Base-by-base conservation (phyloP, 305 asterid species). In the Fraxinus baroniana region DNA sequence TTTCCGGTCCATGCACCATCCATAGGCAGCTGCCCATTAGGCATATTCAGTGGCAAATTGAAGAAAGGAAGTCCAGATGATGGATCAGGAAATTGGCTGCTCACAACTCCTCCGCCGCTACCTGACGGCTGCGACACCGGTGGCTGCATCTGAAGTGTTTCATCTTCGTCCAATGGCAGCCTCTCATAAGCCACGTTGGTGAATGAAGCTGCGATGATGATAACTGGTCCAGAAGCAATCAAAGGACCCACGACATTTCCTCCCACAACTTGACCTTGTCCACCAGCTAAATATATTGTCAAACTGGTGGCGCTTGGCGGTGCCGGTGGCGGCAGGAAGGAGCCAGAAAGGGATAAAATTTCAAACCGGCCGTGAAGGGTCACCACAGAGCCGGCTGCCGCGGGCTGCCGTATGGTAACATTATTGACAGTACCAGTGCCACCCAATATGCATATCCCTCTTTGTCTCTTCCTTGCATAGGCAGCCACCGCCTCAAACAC, bases 1-100 rank as follows among this genome's bases (percentile, higher is more conserved):
- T 83, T 88, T 37, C 93, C 95, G 6, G 87, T 74, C 98, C 98
- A 92, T 77, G 93, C 95, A 73, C 92, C 93, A 15, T 92, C 97
- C 92, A 92, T 85, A 0, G 91, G 89, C 17, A 85, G 86, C 77
- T 88, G 90, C 2, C 89, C 87, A 68, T 87, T 87, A 0, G 86
- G 87, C 89, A 86, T 86, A 74, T 87, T 86, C 49, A 86, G 30
- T 26, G 92, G 91, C 88, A 88, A 78, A 81, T 88, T 90, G 78
- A 90, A 78, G 79, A 90, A 88, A 2, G 93, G 93, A 9, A 88
- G 87, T 41, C 93, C 91, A 33, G 88, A 9, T 1, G 91, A 87
- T 0, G 85, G 90, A 84, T 90, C 93, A 2, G 89, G 82, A 46
- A 88, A 88, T 36, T 81, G 92, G 33, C 10, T 55, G 6, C 83